Base-by-base conservation (phyloP, 345 rosid species). In the Carallia brachiata region DNA sequence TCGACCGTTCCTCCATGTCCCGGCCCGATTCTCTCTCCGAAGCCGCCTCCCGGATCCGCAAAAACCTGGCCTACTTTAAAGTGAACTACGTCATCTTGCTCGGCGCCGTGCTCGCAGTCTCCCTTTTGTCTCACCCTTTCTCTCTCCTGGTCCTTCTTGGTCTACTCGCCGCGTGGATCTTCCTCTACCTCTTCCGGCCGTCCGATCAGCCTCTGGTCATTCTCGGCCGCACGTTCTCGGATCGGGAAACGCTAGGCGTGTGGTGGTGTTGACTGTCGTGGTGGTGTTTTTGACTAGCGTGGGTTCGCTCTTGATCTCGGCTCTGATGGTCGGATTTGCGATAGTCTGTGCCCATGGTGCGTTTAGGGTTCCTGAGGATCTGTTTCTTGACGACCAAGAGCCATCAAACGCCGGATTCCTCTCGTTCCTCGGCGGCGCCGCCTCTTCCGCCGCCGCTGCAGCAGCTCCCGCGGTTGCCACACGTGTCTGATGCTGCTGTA, bases 361-460 rank as follows among this genome's bases (percentile, higher is more conserved):
- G 17, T 91, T 91, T 79, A 87, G 90, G 78, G 85, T 86, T 63
- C 97, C 96, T 0, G 97, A 91, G 79, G 97, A 91, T 75, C 82
- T 91, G 55, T 91, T 91, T 64, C 32, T 89, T 53, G 97, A 91
- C 66, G 96, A 91, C 9, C 93, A 89, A 63, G 91, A 89, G 78
- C 93, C 89, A 8, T 82, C 71, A 0, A 85, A 73, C 52, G 68
- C 87, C 1, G 96, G 93, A 54, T 77, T 91, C 36, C 84, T 89
- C 58, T 89, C 91, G 2, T 88, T 88, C 86, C 90, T 89, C 32
- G 90, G 93, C 2, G 85, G 85, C 8, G 86, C 88, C 37, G 89
- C 90, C 70, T 76, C 89, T 10, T 78, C 90, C 0, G 89, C 91
- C 44, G 85, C 86, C 36, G 77, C 85, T 0, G 82, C 84, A 18